A percentile compares a stretch with the other conserved stretches of the same genome.
Evolutionary conservation across 345 rosid species (phyloP).

Genomic region (Anastatica hierochuntica): DNA sequence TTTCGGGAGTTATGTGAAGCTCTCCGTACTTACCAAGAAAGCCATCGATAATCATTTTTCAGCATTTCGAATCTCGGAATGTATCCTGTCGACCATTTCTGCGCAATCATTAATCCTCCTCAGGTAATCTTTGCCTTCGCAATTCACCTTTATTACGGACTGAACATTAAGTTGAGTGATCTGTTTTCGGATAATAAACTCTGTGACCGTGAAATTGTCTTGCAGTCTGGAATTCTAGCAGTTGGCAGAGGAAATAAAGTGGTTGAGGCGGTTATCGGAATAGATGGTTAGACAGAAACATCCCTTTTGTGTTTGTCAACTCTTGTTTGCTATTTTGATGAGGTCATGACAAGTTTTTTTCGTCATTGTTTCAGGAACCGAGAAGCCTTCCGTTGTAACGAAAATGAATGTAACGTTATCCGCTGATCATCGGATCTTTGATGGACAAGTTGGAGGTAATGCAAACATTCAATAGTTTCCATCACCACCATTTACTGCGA

Average conservation of each 20-base stretch:
- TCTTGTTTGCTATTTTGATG: not conserved
- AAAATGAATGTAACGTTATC: conserved; percentile 84
- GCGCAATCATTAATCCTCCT: conserved; percentile 95
- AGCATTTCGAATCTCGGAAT: conserved; percentile 99
- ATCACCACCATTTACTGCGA: not conserved
- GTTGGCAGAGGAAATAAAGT: conserved; percentile 89
- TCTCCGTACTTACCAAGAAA: conserved; percentile 2
- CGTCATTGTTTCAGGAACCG: conserved; percentile 43
- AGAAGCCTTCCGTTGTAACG: conserved; percentile 57
- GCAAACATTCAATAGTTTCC: not conserved
- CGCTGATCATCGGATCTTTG: conserved; percentile 91
- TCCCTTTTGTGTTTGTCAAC: not conserved
- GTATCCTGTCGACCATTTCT: conserved; percentile 92
- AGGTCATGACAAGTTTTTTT: not conserved
- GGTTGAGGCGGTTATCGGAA: conserved; percentile 58
- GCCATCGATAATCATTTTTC: conserved; percentile 22
- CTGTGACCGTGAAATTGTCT: conserved; percentile 6
- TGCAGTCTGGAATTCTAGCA: conserved; percentile 92
- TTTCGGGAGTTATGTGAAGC: not conserved
- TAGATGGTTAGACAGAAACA: conserved; percentile 49
- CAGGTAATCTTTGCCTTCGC: conserved; percentile 45
- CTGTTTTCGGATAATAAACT: not conserved
- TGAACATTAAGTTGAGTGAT: not conserved
- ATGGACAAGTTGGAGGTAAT: conserved; percentile 87
- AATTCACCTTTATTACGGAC: not conserved